Evolutionary conservation across 164 flowering plant genomes (phyloP), one percentile per base, ranked within the genome.

Genomic region (Stephania yunnanensis): DNA sequence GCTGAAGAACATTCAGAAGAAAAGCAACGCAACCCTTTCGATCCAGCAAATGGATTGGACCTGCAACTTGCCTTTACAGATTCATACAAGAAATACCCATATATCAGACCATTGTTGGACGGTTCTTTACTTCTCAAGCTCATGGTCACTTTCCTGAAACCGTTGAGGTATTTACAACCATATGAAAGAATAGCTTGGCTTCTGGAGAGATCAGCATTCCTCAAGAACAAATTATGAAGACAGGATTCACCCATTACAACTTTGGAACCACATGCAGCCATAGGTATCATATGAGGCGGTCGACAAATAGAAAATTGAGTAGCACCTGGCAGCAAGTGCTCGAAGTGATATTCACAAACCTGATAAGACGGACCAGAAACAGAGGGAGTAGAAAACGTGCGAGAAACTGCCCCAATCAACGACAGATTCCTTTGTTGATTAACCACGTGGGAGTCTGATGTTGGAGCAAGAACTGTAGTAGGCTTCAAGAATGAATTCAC

Each of bases 351-450:
- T 31, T 85, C 89, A 79, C 95, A 92, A 48, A 80, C 85, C 81
- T 89, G 91, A 78, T 85, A 85, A 52, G 95, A 76, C 73, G 91
- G 94, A 46, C 95, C 92, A 44, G 96, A 89, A 17, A 91, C 91
- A 29, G 96, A 94, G 30, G 97, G 98, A 67, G 82, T 80, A 22
- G 95, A 88, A 78, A 92, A 74, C 61, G 92, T 80, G 7, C 98
- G 88, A 30, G 94, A 93, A 70, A 90, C 77, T 29, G 90, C 86
- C 75, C 90, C 97, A 83, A 89, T 84, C 76, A 89, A 80, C 66
- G 97, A 88, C 25, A 89, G 61, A 42, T 83, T 85, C 78, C 82
- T 87, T 70, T 76, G 78, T 58, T 80, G 85, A 71, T 89, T 84
- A 42, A 74, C 81, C 74, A 84, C 55, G 22, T 80, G 80, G 36